Conservation (phyloP, 768 basidiomycete species). For the Suillus bovinus region DNA sequence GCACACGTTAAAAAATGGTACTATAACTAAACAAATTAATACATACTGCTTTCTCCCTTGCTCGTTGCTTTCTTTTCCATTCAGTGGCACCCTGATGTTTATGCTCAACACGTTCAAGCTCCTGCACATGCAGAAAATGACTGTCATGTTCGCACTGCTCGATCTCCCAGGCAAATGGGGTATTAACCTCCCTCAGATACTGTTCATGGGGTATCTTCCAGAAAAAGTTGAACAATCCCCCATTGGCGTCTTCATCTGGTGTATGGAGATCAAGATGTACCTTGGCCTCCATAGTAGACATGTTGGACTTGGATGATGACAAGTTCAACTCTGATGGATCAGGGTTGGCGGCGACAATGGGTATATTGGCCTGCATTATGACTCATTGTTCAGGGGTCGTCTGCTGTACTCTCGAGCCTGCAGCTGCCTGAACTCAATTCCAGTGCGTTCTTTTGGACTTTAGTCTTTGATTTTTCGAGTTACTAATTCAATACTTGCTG, state of each 20-base stretch:
- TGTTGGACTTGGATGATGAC: background rate
- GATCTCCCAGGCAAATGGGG: background rate
- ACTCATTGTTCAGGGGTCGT: too few species aligned
- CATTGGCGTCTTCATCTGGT: background rate
- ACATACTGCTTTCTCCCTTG: background rate
- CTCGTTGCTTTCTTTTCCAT: background rate
- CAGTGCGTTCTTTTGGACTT: too few species aligned
- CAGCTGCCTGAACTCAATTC: too few species aligned
- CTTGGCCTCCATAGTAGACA: background rate
- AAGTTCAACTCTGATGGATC: background rate
- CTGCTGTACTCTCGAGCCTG: too few species aligned
- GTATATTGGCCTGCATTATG: background rate
- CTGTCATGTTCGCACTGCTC: background rate
- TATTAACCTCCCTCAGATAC: background rate
- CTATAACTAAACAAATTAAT: background rate
- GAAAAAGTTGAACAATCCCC: background rate
- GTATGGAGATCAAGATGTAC: background rate
- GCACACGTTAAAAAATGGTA: background rate
- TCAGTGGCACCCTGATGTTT: background rate
- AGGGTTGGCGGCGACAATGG: background rate
- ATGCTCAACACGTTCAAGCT: background rate
- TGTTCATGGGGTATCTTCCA: background rate
- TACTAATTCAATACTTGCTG: too few species aligned
- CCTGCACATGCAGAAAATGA: background rate
- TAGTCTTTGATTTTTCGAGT: too few species aligned